phyloP scores from a whole-genome alignment of 2,329 filamentous ascomycete species.

The Talaromyces albobiverticillius region DNA sequence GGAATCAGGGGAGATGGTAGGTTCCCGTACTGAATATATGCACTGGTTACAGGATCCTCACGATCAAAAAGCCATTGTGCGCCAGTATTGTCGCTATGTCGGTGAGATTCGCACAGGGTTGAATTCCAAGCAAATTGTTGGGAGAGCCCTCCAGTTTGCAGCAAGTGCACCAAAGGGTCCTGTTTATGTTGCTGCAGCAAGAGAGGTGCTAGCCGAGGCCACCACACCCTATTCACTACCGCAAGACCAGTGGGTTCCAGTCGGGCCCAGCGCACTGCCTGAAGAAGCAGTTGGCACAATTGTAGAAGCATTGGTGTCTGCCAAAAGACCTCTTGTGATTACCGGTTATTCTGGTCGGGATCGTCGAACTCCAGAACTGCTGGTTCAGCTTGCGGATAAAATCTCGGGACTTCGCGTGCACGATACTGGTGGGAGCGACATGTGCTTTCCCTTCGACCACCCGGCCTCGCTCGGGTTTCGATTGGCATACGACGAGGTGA shows the following conservation, averaged over 20 bases:
- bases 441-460: slow-evolving; percentile 39
- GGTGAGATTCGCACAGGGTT: slow-evolving; percentile 74
- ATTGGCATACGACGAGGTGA: slow-evolving; percentile 67
- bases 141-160: slow-evolving; percentile 74
- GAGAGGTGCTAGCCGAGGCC: slow-evolving; percentile 77
- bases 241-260: slow-evolving; percentile 65
- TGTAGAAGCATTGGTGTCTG: slow-evolving; percentile 32
- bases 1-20: slow-evolving; percentile 67
- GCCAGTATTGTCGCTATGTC: slow-evolving; percentile 75
- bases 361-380: slow-evolving; percentile 30
- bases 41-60: slow-evolving; percentile 77
- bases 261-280: slow-evolving; percentile 61
- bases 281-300: slow-evolving; percentile 37
- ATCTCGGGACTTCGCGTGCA: slow-evolving; percentile 44
- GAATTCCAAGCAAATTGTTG: slow-evolving; percentile 81
- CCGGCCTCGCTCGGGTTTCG: slow-evolving; percentile 61
- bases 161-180: slow-evolving; percentile 69
- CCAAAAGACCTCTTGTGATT: slow-evolving; percentile 43
- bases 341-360: slow-evolving; percentile 45
- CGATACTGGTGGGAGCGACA: slow-evolving; percentile 43
- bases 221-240: slow-evolving; percentile 65
- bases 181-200: slow-evolving; percentile 69
- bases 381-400: slow-evolving; percentile 39
- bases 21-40: slow-evolving; percentile 70
- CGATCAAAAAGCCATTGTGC: slow-evolving; percentile 70